Evolutionary conservation across 2,329 filamentous ascomycete genomes (phyloP), one percentile per base, ranked within the genome.

Genomic region (Amauroascus niger): DNA sequence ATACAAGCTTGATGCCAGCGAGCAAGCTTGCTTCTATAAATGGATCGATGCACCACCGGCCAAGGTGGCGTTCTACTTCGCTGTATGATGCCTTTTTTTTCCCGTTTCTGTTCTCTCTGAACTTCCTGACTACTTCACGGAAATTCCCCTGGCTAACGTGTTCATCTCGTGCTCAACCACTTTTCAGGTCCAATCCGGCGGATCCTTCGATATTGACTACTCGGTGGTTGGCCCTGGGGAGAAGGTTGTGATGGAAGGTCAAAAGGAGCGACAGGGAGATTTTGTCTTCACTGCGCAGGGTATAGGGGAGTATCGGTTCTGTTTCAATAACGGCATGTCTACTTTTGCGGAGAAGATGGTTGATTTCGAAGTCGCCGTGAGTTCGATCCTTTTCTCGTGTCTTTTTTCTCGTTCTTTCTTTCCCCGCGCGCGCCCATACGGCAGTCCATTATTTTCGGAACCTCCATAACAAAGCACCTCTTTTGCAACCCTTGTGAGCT

Each of bases 1-100:
- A 46, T 98, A 96, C 78, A 88, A 90, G 73, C 79, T 98, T 45
- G 74, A 79, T 50, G 87, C 93, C 49, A 87, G 94, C 75, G 93
- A 97, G 77, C 89, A 87, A 73, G 88, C 93, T 57, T 98, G 93
- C 77, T 98, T 98, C 81, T 96, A 87, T 70, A 81, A 87, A 54
- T 76, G 82, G 61, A 84, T 91, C 53, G 82, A 89, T 60, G 81
- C 86, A 68, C 79, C 81, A 68, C 84, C 84, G 63, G 82, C 87
- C 64, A 98, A 98, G 80, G 78, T 98, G 62, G 90, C 93, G 48
- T 98, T 98, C 69, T 98, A 98, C 76, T 98, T 98, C 74, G 94
- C 93, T 57, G 93, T 98, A 76, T 61, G 41, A 6, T n/a, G 18
- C 16, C 24, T n/a, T 16, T 30, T 20, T 85, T 74, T 39, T 40